phyloP scores from a whole-genome alignment of 2,329 filamentous ascomycete species.

The Zelopaecilomyces penicillatus region DNA sequence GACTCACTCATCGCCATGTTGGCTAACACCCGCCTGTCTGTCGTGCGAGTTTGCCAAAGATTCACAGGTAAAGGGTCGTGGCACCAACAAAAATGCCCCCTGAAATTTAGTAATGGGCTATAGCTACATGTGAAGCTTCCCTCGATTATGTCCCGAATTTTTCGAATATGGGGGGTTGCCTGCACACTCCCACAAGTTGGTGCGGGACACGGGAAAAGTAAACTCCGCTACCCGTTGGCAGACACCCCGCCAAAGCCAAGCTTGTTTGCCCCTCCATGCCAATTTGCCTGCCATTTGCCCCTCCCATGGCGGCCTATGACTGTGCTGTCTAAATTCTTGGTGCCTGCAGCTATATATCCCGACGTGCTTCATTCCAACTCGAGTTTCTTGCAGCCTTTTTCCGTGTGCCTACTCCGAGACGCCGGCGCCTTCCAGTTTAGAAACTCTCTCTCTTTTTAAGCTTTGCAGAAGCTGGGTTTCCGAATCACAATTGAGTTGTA shows the following conservation, averaged over 20 bases:
- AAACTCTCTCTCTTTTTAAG: too few species aligned
- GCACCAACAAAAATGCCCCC: slow-evolving; percentile 13
- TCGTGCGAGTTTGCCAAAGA: slow-evolving; percentile 17
- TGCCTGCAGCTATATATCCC: too few species aligned
- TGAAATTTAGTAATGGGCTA: slow-evolving; percentile 17
- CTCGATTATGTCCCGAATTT: slow-evolving; percentile 23
- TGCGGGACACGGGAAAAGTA: slow-evolving; percentile 26
- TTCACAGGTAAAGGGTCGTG: not conserved
- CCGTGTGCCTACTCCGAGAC: too few species aligned
- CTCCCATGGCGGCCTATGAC: too few species aligned
- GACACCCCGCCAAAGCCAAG: slow-evolving; percentile 11
- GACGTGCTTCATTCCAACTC: too few species aligned
- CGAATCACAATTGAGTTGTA: too few species aligned
- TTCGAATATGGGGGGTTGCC: slow-evolving; percentile 23
- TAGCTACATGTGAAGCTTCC: slow-evolving; percentile 21
- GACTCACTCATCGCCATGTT: slow-evolving; percentile 33
- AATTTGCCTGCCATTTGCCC: too few species aligned
- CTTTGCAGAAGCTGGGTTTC: too few species aligned
- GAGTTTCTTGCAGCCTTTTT: too few species aligned
- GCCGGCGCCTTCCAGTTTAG: too few species aligned
- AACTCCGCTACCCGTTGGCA: slow-evolving; percentile 20
- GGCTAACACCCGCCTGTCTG: slow-evolving; percentile 16
- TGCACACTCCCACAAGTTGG: slow-evolving; percentile 16
- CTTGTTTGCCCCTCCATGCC: slow-evolving; percentile 11
- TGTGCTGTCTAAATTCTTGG: too few species aligned